Base-by-base conservation (phyloP, 2,329 filamentous ascomycete genomes). In the Cordyceps militaris region DNA sequence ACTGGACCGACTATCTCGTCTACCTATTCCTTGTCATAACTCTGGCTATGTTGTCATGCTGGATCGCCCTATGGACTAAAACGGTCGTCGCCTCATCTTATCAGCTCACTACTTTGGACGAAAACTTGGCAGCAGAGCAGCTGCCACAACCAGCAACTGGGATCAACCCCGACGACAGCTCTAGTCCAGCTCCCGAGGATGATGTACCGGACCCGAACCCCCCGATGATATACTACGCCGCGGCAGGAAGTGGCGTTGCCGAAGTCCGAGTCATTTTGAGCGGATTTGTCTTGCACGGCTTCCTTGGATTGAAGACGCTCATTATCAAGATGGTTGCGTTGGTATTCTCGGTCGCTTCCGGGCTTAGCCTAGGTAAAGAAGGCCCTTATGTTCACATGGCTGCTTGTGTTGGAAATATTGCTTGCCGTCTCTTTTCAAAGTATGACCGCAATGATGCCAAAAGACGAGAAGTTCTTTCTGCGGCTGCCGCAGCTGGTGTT, bases 241-340 rank as follows among this genome's bases (percentile, higher is more conserved):
- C 93, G 59, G 93, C 93, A 43, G 94, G 94, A 50, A 96, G 91
- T 72, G 94, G 94, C 65, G 94, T 99, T 13, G 94, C 94, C 7
- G 94, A 99, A 74, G 93, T 97, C 57, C 92, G 94, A 63, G 94
- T 97, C 60, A 97, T 97, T 59, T 82, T 97, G n/a, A 97, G 91
- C 66, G 94, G 94, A 6, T 99, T 97, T 67, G 93, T 99, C 57
- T 77, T 99, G 57, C 94, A 97, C 76, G 93, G 94, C 1, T 97
- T 97, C 69, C 81, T 99, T 8, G 94, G 94, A 64, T 72, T 96
- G 40, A 89, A 88, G 67, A 97, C 94, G 0, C 79, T 99, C 30
- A 72, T 93, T 5, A 82, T 96, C 73, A 99, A 99, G 70, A 89
- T 89, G 0, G 66, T 88, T 16, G 91, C 87, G 14, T 76, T 99